Percentiles rank a stretch among this genome's conserved stretches.
These are phyloP conservation scores for Phellopilus nigrolimitatus DNA, from an alignment of 1,284 basidiomycete species.

Conservation along the genomic window DNA sequence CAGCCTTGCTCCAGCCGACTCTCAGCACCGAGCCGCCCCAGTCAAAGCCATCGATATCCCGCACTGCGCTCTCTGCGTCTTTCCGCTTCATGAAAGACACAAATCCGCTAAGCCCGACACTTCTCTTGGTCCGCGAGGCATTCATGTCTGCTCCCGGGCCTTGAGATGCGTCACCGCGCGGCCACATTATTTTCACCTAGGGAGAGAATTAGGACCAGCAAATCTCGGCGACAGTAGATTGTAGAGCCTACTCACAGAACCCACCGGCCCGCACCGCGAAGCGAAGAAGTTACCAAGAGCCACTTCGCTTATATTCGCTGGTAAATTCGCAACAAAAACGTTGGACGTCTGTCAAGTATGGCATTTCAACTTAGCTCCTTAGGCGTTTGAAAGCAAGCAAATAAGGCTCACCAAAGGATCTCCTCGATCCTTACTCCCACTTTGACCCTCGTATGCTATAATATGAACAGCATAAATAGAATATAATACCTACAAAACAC, in stretches of 20 bases:
- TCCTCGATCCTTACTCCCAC: slow-evolving; percentile 83
- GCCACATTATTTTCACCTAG: slow-evolving; percentile 96
- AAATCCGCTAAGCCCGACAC: slow-evolving; percentile 82
- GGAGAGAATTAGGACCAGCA: slow-evolving; percentile 9
- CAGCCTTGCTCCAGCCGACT: slow-evolving; percentile 94
- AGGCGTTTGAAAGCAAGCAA: slow-evolving; percentile 1
- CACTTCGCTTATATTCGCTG: slow-evolving; percentile 79
- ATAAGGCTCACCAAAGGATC: slow-evolving; percentile 63
- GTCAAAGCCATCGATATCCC: slow-evolving; percentile 84
- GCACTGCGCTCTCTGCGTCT: slow-evolving; percentile 84
- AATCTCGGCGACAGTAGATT: background rate
- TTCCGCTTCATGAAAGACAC: slow-evolving; percentile 92
- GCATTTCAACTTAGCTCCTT: slow-evolving; percentile 25
- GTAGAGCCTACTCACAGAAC: slow-evolving; percentile 44
- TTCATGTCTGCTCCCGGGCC: slow-evolving; percentile 76
- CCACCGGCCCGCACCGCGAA: slow-evolving; percentile 44
- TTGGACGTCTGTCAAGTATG: slow-evolving; percentile 77
- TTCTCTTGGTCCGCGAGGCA: slow-evolving; percentile 58
- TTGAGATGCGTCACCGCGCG: slow-evolving; percentile 56
- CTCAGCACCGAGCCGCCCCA: slow-evolving; percentile 86
- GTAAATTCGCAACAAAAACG: slow-evolving; percentile 89
- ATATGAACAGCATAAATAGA: slow-evolving; percentile 11
- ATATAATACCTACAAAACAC: background rate
- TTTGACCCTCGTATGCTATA: slow-evolving; percentile 78
- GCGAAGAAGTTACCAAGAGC: slow-evolving; percentile 85